Percentiles rank a stretch among this genome's conserved stretches.
These are phyloP conservation scores for Lactarius hatsudake DNA, from an alignment of 768 basidiomycete genomes.

Conservation along the genomic window DNA sequence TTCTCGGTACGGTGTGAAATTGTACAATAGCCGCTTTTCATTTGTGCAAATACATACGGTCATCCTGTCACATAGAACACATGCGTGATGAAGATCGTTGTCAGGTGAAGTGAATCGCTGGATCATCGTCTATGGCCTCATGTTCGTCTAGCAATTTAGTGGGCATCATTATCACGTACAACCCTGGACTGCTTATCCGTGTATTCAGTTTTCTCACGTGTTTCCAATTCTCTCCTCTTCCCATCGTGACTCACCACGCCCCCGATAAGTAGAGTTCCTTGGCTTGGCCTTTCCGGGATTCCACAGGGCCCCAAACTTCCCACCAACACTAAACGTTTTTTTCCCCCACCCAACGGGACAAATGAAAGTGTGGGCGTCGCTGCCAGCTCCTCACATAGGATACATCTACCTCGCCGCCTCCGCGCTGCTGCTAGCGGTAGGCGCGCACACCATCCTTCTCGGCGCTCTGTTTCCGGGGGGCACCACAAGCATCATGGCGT, in stretches of 20 bases:
- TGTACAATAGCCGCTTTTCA: conserved; percentile 20
- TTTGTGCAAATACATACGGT: conserved; percentile 19
- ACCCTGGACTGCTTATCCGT: neutral
- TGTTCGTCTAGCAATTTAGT: neutral
- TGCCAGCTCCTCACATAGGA: conserved; percentile 13
- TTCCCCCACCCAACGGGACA: neutral
- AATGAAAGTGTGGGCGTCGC: conserved; percentile 4
- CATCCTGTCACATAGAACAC: conserved; percentile 1
- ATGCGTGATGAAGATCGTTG: conserved; percentile 4
- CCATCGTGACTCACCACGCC: neutral
- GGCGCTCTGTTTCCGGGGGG: conserved; percentile 16
- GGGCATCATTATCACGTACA: neutral
- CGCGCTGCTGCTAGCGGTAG: conserved; percentile 15
- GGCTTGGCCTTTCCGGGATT: neutral
- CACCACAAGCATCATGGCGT: conserved; percentile 35
- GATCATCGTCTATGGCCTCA: conserved; percentile 14
- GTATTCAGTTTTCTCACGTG: neutral
- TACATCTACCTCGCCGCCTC: conserved; percentile 20
- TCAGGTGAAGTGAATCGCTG: neutral
- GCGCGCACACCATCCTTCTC: conserved; percentile 22
- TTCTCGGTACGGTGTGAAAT: conserved; percentile 10
- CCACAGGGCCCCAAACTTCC: neutral
- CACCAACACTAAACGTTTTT: neutral
- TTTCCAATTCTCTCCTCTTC: neutral
- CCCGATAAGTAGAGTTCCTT: neutral